Percentiles rank a stretch among this genome's conserved stretches.
Conservation (phyloP, 148 eudicot species). For the Hydrangea macrophylla region DNA sequence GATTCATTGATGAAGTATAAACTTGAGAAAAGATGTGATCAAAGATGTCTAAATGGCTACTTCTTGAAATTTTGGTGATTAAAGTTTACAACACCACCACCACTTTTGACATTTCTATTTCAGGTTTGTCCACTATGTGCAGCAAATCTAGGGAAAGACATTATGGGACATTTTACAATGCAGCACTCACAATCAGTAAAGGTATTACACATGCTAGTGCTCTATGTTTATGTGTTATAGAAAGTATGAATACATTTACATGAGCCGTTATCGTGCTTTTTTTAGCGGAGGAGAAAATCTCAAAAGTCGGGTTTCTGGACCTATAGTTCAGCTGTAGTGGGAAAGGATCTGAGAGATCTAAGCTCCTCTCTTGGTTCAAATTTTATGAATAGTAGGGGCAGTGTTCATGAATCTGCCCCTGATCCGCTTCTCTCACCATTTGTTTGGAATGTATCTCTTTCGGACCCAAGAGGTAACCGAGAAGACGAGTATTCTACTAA, state of each 20-base stretch:
- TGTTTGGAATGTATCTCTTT: slow-evolving; percentile 33
- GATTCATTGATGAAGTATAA: neutral
- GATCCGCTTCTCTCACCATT: slow-evolving; percentile 78
- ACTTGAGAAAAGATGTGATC: neutral
- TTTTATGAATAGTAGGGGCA: slow-evolving; percentile 19
- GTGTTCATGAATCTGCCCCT: slow-evolving; percentile 40
- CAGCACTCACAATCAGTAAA: slow-evolving; percentile 80
- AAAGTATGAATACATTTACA: neutral
- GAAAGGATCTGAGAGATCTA: slow-evolving; percentile 39
- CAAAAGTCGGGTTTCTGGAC: slow-evolving; percentile 68
- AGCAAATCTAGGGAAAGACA: slow-evolving; percentile 78
- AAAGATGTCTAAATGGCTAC: neutral
- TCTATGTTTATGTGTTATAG: neutral
- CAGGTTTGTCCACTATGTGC: slow-evolving; percentile 98
- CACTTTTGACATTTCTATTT: slow-evolving; percentile 5
- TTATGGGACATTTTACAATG: slow-evolving; percentile 63
- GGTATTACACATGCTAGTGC: slow-evolving; percentile 34
- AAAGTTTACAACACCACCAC: neutral
- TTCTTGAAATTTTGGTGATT: slow-evolving; percentile 5
- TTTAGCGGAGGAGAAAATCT: slow-evolving; percentile 53
- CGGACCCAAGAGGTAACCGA: slow-evolving; percentile 29
- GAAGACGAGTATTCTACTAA: slow-evolving; percentile 27
- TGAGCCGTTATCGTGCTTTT: neutral
- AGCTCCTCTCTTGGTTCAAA: slow-evolving; percentile 35
- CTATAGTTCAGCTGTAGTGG: slow-evolving; percentile 27